Base-by-base conservation (phyloP, 805 yeast species). In the Kazachstania africana region DNA sequence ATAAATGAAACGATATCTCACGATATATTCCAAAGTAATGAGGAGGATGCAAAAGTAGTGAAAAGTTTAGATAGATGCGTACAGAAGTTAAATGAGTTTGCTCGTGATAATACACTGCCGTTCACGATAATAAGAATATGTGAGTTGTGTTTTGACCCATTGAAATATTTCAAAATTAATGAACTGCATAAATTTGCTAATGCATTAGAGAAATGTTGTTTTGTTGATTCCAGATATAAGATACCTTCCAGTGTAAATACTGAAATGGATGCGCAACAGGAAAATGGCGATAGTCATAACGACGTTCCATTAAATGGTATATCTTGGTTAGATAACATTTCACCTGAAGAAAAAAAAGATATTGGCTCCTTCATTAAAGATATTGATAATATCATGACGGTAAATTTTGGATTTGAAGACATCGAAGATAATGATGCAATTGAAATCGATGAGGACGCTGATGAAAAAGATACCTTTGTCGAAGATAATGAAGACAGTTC, bases 71-170 rank as follows among this genome's bases (percentile, higher is more conserved):
- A n/a, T n/a, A n/a, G n/a, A n/a, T n/a, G n/a, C n/a, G n/a, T n/a
- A n/a, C n/a, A n/a, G n/a, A n/a, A n/a, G n/a, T n/a, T n/a, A n/a
- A n/a, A n/a, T n/a, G n/a, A n/a, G n/a, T n/a, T n/a, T n/a, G n/a
- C n/a, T n/a, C n/a, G n/a, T 2, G 36, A 39, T 8, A 31, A 37
- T 12, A 32, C 22, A n/a, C 46, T 40, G 6, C 78, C 77, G 2
- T 71, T 70, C 42, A 70, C 75, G 0, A 55, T 69, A 2, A 38
- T 59, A 9, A 41, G 77, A 33, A 43, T 71, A 1, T 60, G 70
- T 13, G 76, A 72, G 42, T 32, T 71, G 8, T 39, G 70, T 5
- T 34, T 47, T n/a, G 57, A 59, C 29, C 75, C 76, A 3, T 55
- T 59, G 24, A 57, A 57, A 12, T 63, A 61, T 40, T 57, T 53